phyloP scores from a whole-genome alignment of 176 grass and related monocot genomes.

The Oryza rufipogon region DNA sequence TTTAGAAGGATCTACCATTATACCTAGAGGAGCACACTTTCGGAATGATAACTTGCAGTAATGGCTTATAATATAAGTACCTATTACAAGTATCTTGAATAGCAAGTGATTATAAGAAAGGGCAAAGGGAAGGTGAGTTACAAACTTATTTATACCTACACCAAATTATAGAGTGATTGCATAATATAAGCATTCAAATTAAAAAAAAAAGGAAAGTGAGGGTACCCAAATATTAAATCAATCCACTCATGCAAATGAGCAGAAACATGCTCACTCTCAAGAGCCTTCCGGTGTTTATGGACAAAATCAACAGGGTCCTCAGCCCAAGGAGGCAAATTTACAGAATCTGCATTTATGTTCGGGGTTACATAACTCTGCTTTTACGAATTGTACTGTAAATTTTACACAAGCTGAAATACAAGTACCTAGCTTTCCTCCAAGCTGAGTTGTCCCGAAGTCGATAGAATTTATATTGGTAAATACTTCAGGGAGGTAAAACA shows the following conservation, averaged over 20 bases:
- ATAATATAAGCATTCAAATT: slow-evolving; percentile 8
- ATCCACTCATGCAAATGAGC: slow-evolving; percentile 97
- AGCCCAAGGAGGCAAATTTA: slow-evolving; percentile 94
- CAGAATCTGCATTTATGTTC: slow-evolving; percentile 68
- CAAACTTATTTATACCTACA: background rate
- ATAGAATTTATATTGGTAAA: slow-evolving; percentile 90
- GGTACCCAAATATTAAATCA: slow-evolving; percentile 94
- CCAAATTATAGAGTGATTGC: slow-evolving; percentile 5
- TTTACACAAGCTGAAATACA: slow-evolving; percentile 11
- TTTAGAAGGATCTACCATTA: background rate
- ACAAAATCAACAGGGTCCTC: slow-evolving; percentile 95
- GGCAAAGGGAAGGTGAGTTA: background rate
- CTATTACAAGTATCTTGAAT: slow-evolving; percentile 6
- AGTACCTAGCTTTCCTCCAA: slow-evolving; percentile 93
- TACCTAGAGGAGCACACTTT: background rate
- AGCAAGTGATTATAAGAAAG: background rate
- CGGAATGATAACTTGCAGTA: background rate
- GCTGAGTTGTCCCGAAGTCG: slow-evolving; percentile 94
- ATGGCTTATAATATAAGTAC: background rate
- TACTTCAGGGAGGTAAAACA: slow-evolving; percentile 97
- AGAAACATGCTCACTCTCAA: slow-evolving; percentile 96
- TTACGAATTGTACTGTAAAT: slow-evolving; percentile 27
- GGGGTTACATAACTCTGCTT: slow-evolving; percentile 10
- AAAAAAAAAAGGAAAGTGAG: slow-evolving; percentile 1
- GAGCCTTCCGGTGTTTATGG: slow-evolving; percentile 93